Percentiles rank a stretch among this genome's conserved stretches.
These are phyloP conservation scores for Sarcomyxa edulis DNA, from an alignment of 768 basidiomycete genomes.

Conservation along the genomic window DNA sequence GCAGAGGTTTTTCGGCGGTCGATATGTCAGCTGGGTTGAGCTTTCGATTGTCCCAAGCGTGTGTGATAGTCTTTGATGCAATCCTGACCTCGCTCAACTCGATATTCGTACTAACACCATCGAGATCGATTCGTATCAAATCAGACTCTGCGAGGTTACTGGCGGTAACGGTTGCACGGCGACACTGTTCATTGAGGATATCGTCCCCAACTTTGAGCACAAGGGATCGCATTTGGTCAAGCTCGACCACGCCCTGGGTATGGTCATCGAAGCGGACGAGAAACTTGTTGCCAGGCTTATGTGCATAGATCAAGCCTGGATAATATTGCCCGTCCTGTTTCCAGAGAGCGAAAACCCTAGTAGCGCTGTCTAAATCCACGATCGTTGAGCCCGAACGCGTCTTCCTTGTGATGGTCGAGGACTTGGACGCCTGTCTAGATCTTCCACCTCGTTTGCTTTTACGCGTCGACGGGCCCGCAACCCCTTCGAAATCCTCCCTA, in stretches of 20 bases:
- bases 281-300: constrained; percentile 27
- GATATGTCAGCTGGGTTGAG: constrained; percentile 38
- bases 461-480: constrained; percentile 23
- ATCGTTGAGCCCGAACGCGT: constrained; percentile 22
- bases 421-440: constrained; percentile 14
- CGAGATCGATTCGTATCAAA: no score
- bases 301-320: constrained; percentile 47
- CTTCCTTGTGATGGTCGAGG: constrained; percentile 20
- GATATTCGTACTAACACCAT: constrained; percentile 33
- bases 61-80: constrained; percentile 41
- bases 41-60: constrained; percentile 49
- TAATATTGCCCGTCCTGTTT: constrained; percentile 55
- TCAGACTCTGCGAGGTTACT: constrained; percentile 24
- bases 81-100: constrained; percentile 39
- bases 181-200: constrained; percentile 25
- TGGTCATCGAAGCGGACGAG: constrained; percentile 65
- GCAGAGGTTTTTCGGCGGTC: constrained; percentile 32
- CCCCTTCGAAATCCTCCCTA: constrained; percentile 24
- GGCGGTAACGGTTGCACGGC: constrained; percentile 26
- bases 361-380: constrained; percentile 31
- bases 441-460: constrained; percentile 39
- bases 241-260: constrained; percentile 37
- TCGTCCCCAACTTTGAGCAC: constrained; percentile 51
- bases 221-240: constrained; percentile 49
- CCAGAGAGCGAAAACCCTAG: constrained; percentile 72